Percentiles rank a stretch among this genome's conserved stretches.
phyloP scores from a whole-genome alignment of 805 yeast species.

The Hanseniaspora nectarophila region DNA sequence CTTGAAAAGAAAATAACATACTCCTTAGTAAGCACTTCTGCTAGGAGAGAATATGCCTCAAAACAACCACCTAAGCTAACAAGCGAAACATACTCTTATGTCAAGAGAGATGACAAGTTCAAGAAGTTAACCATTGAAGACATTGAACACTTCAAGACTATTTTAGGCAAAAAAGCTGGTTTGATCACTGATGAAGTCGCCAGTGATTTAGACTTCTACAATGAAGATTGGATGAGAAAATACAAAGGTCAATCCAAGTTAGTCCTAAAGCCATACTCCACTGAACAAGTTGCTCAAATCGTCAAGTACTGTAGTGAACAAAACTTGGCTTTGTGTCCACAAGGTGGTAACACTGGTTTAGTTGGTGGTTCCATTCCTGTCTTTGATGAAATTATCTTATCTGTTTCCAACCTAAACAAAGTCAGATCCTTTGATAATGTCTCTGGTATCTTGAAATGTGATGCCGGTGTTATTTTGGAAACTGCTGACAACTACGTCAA shows the following conservation, averaged over 20 bases:
- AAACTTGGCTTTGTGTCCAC: slow-evolving; percentile 79
- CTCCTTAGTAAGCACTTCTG: background rate
- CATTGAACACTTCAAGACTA: slow-evolving; percentile 44
- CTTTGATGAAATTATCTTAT: slow-evolving; percentile 76
- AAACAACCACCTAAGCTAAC: slow-evolving; percentile 37
- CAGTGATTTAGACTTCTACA: slow-evolving; percentile 58
- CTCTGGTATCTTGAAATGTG: slow-evolving; percentile 77
- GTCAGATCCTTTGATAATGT: slow-evolving; percentile 70
- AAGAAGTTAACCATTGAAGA: slow-evolving; percentile 46
- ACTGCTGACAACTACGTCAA: slow-evolving; percentile 66
- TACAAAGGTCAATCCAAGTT: slow-evolving; percentile 77
- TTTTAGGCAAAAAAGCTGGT: slow-evolving; percentile 40
- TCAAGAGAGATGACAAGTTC: slow-evolving; percentile 41
- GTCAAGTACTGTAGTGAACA: slow-evolving; percentile 68
- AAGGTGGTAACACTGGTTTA: slow-evolving; percentile 93
- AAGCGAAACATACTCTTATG: slow-evolving; percentile 53
- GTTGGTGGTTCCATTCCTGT: slow-evolving; percentile 92
- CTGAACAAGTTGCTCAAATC: slow-evolving; percentile 65
- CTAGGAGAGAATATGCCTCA: slow-evolving; percentile 13
- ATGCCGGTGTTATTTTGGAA: slow-evolving; percentile 84
- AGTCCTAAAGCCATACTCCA: slow-evolving; percentile 70
- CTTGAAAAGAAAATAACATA: background rate
- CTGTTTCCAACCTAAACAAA: slow-evolving; percentile 58
- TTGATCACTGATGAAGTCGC: slow-evolving; percentile 25
- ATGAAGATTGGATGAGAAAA: slow-evolving; percentile 91